Percentiles rank a stretch among this genome's conserved stretches.
Evolutionary conservation across 163 green algal genomes (phyloP).

Genomic region (Chlorella variabilis): DNA sequence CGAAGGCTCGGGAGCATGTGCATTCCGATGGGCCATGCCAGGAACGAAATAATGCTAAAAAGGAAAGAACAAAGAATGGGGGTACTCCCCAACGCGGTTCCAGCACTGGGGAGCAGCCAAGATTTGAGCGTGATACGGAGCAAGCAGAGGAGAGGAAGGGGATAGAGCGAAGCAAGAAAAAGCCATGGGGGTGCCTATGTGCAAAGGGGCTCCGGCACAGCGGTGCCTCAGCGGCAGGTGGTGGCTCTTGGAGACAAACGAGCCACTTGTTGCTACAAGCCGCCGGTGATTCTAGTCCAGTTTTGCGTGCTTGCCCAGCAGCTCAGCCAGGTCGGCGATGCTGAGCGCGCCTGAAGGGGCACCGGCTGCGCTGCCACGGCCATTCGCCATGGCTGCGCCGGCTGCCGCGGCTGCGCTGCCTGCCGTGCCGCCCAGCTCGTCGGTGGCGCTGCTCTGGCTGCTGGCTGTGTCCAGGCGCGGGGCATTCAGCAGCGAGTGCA

Average conservation of each 20-base stretch:
- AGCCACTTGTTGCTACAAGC: no score
- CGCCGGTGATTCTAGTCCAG: no score
- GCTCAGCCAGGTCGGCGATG: constrained; percentile 32
- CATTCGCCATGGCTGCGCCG: background rate
- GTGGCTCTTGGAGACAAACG: no score
- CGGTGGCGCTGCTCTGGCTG: background rate
- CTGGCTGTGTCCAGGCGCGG: background rate
- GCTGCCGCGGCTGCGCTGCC: background rate
- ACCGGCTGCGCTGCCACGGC: background rate
- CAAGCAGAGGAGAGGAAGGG: background rate
- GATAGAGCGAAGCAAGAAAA: background rate
- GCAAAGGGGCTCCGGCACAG: no score
- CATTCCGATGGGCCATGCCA: no score
- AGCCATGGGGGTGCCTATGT: background rate
- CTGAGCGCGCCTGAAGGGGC: background rate
- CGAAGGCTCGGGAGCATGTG: no score
- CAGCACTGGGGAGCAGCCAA: no score
- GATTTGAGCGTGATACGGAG: background rate
- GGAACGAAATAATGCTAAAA: no score
- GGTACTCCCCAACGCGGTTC: no score
- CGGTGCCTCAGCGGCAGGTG: no score
- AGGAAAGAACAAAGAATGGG: no score
- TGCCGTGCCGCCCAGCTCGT: background rate
- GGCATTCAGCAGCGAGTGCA: constrained; percentile 7
- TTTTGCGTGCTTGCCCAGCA: constrained; percentile 37